Percentiles rank a stretch among this genome's conserved stretches.
Evolutionary conservation across 2,329 filamentous ascomycete species (phyloP).

Genomic region (Scolecobasidium constrictum): DNA sequence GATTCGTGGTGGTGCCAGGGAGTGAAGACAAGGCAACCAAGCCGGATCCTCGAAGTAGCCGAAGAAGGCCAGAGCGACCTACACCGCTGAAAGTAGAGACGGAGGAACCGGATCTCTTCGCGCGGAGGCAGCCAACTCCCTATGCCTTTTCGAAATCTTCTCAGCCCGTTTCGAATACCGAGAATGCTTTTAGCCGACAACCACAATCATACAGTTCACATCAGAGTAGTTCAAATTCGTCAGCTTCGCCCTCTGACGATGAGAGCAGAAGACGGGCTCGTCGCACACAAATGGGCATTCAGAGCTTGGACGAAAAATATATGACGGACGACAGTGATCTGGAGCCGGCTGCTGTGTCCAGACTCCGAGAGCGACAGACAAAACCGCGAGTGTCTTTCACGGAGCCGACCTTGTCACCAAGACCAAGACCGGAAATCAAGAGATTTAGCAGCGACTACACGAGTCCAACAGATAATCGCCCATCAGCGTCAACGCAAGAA

Average conservation of each 20-base stretch:
- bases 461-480: background rate
- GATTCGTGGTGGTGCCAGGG: constrained; percentile 47
- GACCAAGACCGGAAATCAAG: background rate
- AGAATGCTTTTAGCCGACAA: too few relatives aligned
- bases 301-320: background rate
- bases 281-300: too few relatives aligned
- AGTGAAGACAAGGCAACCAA: constrained; percentile 43
- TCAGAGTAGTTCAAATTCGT: too few relatives aligned
- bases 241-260: too few relatives aligned
- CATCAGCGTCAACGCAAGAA: background rate
- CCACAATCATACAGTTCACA: too few relatives aligned
- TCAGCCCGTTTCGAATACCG: too few relatives aligned
- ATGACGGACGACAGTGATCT: constrained; percentile 5
- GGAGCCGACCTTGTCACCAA: background rate
- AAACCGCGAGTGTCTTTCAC: constrained; percentile 4
- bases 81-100: constrained; percentile 13
- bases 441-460: background rate
- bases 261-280: too few relatives aligned
- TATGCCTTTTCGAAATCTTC: constrained; percentile 32
- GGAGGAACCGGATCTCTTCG: constrained; percentile 13
- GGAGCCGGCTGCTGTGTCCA: background rate
- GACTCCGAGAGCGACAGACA: background rate
- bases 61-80: constrained; percentile 10
- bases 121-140: constrained; percentile 29
- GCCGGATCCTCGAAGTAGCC: constrained; percentile 28